These are phyloP conservation scores for Suillus subalutaceus DNA, from an alignment of 768 basidiomycete genomes.

Conservation along the genomic window DNA sequence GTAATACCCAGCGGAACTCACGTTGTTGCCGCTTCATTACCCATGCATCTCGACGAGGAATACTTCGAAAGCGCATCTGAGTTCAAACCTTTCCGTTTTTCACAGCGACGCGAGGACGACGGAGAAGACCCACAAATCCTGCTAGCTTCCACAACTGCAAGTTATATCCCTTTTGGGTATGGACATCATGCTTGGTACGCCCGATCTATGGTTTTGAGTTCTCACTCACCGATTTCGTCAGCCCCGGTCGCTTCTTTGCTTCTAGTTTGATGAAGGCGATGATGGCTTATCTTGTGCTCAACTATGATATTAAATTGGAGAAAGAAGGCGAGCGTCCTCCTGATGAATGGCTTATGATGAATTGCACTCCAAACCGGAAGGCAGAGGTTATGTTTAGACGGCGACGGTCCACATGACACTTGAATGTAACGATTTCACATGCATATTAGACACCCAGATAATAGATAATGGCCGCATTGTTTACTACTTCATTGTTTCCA, in stretches of 20 bases:
- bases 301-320: conserved; percentile 43
- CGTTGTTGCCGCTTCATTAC: conserved; percentile 32
- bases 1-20: conserved; percentile 42
- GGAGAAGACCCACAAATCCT: conserved; percentile 31
- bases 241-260: conserved; percentile 47
- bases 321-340: conserved; percentile 37
- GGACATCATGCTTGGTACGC: conserved; percentile 39
- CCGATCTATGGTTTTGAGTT: not conserved
- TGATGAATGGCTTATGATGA: conserved; percentile 38
- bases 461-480: conserved; percentile 17
- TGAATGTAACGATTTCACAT: conserved; percentile 11
- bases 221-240: conserved; percentile 20
- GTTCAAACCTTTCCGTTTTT: conserved; percentile 47
- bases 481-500: conserved; percentile 13
- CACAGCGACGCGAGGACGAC: conserved; percentile 24
- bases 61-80: conserved; percentile 45
- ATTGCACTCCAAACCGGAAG: conserved; percentile 37
- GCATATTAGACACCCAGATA: conserved; percentile 16
- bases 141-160: conserved; percentile 31
- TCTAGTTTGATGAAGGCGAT: conserved; percentile 42
- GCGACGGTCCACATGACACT: conserved; percentile 18
- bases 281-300: conserved; percentile 42
- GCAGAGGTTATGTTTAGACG: conserved; percentile 42
- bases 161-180: conserved; percentile 39
- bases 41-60: conserved; percentile 43